Evolutionary conservation across 345 rosid species (phyloP), one percentile per base, ranked within the genome.

Genomic region (Conringia planisiliqua): DNA sequence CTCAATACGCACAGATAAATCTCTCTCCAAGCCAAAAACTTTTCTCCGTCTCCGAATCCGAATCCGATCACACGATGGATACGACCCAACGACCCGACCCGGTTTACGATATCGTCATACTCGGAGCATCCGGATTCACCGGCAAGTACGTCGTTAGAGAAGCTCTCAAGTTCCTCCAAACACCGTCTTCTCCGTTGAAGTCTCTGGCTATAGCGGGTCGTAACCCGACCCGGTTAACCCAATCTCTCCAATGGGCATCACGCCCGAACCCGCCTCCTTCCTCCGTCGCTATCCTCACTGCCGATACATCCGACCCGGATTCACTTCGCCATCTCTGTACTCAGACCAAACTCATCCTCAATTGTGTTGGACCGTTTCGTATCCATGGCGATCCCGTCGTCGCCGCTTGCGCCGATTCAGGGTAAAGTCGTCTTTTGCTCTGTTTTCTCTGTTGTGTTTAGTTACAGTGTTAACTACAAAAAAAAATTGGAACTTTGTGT

Each of bases 341-440:
- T 43, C 92, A 85, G 52, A 75, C 97, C 35, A 86, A 83, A 88
- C 85, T 91, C 63, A 67, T 93, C 36, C 97, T 93, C 67, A 87
- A 87, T 70, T 93, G 97, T 50, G 92, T 91, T 29, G 98, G 97
- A 36, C 98, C 98, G 10, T 93, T 84, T 63, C 89, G 96, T 33
- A 84, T 85, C 75, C 79, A 74, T 43, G 96, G 98, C 2, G 90
- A 88, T 29, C 85, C 97, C 22, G 91, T 93, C 48, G 97, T 89
- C 30, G 84, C 94, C 38, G 97, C 97, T 60, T 91, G 96, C 67
- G 87, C 78, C 50, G 82, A 87, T 29, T 80, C 96, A 27, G 97
- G 96, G 97, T 88, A 75, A 17, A 62, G 0, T 26, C 6, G 10
- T 39, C 39, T 12, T 47, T 48, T 62, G 5, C 33, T 20, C 47